These are phyloP conservation scores for Mrakiaceae sp. DNA, from an alignment of 1,284 basidiomycete species.

Conservation along the genomic window DNA sequence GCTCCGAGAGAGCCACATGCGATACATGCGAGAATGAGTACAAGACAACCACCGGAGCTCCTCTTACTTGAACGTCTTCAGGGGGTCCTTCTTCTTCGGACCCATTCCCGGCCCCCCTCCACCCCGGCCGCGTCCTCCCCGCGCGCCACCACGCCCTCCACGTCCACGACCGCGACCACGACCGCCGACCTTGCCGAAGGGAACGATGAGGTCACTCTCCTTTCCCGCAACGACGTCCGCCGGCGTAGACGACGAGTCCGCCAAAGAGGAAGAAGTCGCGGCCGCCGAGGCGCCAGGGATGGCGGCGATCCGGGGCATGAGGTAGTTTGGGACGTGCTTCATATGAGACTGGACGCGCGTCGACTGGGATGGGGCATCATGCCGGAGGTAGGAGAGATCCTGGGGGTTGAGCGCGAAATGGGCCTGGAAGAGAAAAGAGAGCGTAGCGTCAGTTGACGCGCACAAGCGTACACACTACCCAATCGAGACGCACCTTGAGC, in stretches of 20 bases:
- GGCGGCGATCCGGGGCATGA: conserved; percentile 69
- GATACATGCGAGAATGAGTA: not conserved
- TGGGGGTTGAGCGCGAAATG: conserved; percentile 97
- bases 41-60: not conserved
- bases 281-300: conserved; percentile 29
- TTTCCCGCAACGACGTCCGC: conserved; percentile 24
- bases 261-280: conserved; percentile 1
- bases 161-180: conserved; percentile 31
- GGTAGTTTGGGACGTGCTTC: conserved; percentile 90
- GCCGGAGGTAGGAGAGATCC: conserved; percentile 82
- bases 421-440: conserved; percentile 44
- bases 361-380: conserved; percentile 87
- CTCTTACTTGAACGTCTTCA: conserved; percentile 49
- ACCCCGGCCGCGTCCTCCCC: conserved; percentile 33
- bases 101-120: conserved; percentile 32
- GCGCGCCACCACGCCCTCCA: conserved; percentile 37
- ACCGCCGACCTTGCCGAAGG: conserved; percentile 51
- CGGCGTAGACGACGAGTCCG: not conserved
- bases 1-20: not conserved
- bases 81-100: conserved; percentile 58
- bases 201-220: conserved; percentile 45
- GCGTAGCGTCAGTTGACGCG: not conserved
- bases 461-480: not conserved
- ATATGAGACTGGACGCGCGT: conserved; percentile 80
- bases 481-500: conserved; percentile 58